These are phyloP conservation scores for Xylaria sp. DNA, from an alignment of 2,329 filamentous ascomycete genomes.

Conservation along the genomic window DNA sequence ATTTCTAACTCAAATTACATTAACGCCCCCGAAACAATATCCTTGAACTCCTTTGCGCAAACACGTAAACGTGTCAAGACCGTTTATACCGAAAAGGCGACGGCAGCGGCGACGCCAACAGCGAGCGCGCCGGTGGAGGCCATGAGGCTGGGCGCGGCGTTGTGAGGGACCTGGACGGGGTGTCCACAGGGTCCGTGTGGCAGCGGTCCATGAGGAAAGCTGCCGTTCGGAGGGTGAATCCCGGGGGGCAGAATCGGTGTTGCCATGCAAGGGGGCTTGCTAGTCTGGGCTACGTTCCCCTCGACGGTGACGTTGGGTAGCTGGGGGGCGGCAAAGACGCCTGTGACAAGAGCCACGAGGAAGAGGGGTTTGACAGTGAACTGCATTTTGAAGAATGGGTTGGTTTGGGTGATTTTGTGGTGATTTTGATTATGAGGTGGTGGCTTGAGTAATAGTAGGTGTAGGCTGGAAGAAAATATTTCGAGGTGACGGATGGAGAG, in stretches of 20 bases:
- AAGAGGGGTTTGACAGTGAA: conserved; percentile 6
- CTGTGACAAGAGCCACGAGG: conserved; percentile 9
- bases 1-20: too few relatives aligned
- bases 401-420: background rate
- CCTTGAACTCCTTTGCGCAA: background rate
- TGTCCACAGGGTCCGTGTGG: background rate
- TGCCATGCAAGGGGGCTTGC: background rate
- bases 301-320: background rate
- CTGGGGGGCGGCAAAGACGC: background rate
- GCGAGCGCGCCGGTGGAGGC: conserved; percentile 12
- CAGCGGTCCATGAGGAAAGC: background rate
- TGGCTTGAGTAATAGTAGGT: background rate
- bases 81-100: background rate
- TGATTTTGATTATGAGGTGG: background rate
- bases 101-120: background rate
- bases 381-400: conserved; percentile 19
- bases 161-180: background rate
- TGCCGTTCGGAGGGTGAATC: background rate
- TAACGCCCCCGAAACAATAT: too few relatives aligned
- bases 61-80: background rate
- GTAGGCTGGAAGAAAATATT: too few relatives aligned
- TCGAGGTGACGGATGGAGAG: background rate
- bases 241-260: background rate
- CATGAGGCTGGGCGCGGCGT: background rate
- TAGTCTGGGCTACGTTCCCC: background rate